Percentiles rank a stretch among this genome's conserved stretches.
phyloP scores from a whole-genome alignment of 2,329 filamentous ascomycete species.

The Coleophoma cylindrospora region DNA sequence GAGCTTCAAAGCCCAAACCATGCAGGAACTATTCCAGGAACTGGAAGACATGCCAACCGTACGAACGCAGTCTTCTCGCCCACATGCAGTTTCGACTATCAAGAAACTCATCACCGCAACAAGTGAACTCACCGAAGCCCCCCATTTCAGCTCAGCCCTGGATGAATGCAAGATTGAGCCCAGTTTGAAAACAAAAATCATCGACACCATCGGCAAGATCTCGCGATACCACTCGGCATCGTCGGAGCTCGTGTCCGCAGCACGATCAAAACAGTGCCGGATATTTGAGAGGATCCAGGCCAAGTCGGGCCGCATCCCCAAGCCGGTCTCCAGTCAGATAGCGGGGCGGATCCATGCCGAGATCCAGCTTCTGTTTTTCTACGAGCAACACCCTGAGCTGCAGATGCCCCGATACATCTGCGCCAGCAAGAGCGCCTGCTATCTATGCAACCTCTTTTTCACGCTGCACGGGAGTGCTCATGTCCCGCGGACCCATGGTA shows the following conservation, averaged over 20 bases:
- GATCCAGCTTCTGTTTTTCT: constrained; percentile 42
- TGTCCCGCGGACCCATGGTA: constrained; percentile 36
- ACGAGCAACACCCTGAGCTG: constrained; percentile 24
- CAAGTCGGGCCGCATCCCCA: constrained; percentile 11
- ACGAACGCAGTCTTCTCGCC: neutral
- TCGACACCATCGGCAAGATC: constrained; percentile 23
- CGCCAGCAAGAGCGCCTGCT: constrained; percentile 46
- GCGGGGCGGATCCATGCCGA: constrained; percentile 39
- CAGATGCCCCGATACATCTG: constrained; percentile 36
- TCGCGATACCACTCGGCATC: constrained; percentile 23
- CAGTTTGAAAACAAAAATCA: constrained; percentile 13
- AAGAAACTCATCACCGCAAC: constrained; percentile 3
- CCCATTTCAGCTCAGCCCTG: constrained; percentile 5
- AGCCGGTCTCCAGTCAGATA: constrained; percentile 4
- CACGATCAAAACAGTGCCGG: constrained; percentile 13
- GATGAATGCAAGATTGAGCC: constrained; percentile 2
- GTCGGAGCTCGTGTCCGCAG: constrained; percentile 19
- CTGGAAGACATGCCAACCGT: constrained; percentile 9
- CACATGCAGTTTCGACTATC: constrained; percentile 1
- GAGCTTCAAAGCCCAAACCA: neutral
- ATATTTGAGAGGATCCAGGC: constrained; percentile 20
- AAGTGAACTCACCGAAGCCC: neutral
- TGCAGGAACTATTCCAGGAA: constrained; percentile 7
- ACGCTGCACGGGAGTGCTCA: constrained; percentile 33
- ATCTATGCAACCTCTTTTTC: constrained; percentile 44